Conservation (phyloP, 1,139 yeast genomes). For the Hansenula sp. region DNA sequence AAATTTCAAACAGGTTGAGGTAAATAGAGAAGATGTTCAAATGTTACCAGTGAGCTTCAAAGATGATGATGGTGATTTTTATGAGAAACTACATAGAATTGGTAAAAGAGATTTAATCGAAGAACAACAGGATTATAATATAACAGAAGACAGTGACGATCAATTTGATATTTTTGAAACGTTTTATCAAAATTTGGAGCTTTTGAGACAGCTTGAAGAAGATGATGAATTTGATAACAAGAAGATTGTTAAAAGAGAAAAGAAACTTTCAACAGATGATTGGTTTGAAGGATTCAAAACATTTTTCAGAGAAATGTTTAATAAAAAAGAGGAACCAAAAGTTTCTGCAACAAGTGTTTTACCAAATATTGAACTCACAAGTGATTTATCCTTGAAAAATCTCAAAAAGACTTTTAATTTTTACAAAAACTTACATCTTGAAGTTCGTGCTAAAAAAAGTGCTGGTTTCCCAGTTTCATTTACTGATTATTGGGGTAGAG, state of each 20-base stretch:
- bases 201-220: slow-evolving; percentile 5
- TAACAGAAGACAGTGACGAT: not conserved
- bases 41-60: slow-evolving; percentile 18
- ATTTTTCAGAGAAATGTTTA: slow-evolving; percentile 22
- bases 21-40: slow-evolving; percentile 26
- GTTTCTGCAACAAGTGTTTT: slow-evolving; percentile 13
- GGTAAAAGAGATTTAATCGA: slow-evolving; percentile 11
- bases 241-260: not conserved
- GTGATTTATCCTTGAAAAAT: slow-evolving; percentile 22
- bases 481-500: slow-evolving; percentile 68
- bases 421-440: slow-evolving; percentile 48
- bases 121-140: slow-evolving; percentile 1
- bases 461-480: slow-evolving; percentile 55
- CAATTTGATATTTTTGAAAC: not conserved
- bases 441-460: slow-evolving; percentile 43
- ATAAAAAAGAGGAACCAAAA: slow-evolving; percentile 16
- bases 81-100: slow-evolving; percentile 19
- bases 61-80: slow-evolving; percentile 22
- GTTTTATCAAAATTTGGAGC: slow-evolving; percentile 7
- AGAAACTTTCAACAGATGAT: slow-evolving; percentile 1
- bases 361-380: slow-evolving; percentile 15
- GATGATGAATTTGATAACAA: slow-evolving; percentile 1
- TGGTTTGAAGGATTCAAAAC: slow-evolving; percentile 19
- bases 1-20: slow-evolving; percentile 25
- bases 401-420: slow-evolving; percentile 36